Conservation (phyloP, 352 stramenopile genomes). For the Thraustotheca clavata region DNA sequence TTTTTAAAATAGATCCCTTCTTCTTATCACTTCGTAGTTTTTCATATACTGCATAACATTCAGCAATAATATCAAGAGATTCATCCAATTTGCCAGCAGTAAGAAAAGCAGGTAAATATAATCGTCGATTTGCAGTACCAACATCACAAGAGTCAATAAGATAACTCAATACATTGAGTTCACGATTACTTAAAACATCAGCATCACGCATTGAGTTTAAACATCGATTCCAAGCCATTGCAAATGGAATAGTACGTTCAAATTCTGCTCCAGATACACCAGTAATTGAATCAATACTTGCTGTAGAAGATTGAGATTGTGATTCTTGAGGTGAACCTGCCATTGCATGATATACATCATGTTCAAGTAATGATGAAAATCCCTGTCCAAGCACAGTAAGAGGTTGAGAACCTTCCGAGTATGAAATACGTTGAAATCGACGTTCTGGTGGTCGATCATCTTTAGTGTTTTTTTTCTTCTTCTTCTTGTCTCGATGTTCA, state of each 20-base stretch:
- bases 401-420: slow-evolving; percentile 48
- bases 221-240: slow-evolving; percentile 27
- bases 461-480: slow-evolving; percentile 13
- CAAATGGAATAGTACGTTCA: slow-evolving; percentile 27
- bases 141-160: slow-evolving; percentile 23
- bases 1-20: slow-evolving; percentile 24
- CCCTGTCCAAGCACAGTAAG: slow-evolving; percentile 17
- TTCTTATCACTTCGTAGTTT: slow-evolving; percentile 26
- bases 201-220: slow-evolving; percentile 23
- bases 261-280: slow-evolving; percentile 24
- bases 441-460: slow-evolving; percentile 36
- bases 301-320: slow-evolving; percentile 1
- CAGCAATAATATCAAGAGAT: slow-evolving; percentile 28
- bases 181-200: slow-evolving; percentile 25
- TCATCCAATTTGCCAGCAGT: slow-evolving; percentile 27
- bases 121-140: slow-evolving; percentile 6
- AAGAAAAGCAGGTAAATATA: slow-evolving; percentile 25
- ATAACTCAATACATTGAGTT: slow-evolving; percentile 27
- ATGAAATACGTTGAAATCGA: slow-evolving; percentile 69
- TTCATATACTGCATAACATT: slow-evolving; percentile 23
- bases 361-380: slow-evolving; percentile 15
- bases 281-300: slow-evolving; percentile 21
- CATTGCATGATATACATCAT: not conserved
- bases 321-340: not conserved
- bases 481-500: slow-evolving; percentile 18